Conservation (phyloP, 352 stramenopile species). For the Globisporangium orthogonon region DNA sequence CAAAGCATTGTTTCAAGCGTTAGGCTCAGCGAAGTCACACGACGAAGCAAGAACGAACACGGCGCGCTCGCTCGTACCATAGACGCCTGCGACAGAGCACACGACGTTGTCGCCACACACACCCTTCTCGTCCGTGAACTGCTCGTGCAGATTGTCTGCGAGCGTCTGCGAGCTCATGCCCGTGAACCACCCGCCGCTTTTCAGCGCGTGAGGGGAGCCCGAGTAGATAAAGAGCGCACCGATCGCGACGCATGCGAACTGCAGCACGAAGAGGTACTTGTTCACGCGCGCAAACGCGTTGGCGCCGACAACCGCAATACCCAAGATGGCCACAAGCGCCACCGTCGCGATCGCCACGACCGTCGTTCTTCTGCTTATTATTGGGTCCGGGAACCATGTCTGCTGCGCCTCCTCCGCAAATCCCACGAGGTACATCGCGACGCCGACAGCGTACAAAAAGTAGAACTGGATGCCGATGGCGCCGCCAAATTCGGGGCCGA, state of each 20-base stretch:
- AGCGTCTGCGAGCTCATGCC: slow-evolving; percentile 37
- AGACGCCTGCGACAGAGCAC: slow-evolving; percentile 42
- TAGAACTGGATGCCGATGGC: slow-evolving; percentile 90
- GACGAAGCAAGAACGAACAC: not conserved
- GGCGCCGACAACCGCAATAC: slow-evolving; percentile 59
- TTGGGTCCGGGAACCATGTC: slow-evolving; percentile 36
- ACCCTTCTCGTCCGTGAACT: slow-evolving; percentile 29
- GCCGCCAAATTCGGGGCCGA: slow-evolving; percentile 85
- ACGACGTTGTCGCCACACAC: slow-evolving; percentile 27
- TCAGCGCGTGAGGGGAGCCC: slow-evolving; percentile 23
- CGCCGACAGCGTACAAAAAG: slow-evolving; percentile 62
- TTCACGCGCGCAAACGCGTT: slow-evolving; percentile 73
- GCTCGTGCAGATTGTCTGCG: slow-evolving; percentile 33
- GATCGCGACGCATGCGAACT: slow-evolving; percentile 56
- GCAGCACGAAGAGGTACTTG: slow-evolving; percentile 61
- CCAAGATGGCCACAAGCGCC: slow-evolving; percentile 31
- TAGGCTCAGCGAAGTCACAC: not conserved
- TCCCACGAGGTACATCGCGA: slow-evolving; percentile 75
- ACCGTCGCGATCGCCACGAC: slow-evolving; percentile 49
- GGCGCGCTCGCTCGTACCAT: slow-evolving; percentile 19
- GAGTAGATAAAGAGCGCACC: slow-evolving; percentile 45
- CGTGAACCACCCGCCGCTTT: slow-evolving; percentile 43
- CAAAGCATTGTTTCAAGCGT: too few relatives aligned
- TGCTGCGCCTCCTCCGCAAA: slow-evolving; percentile 68
- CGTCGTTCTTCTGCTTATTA: slow-evolving; percentile 27